Evolutionary conservation across 2,329 filamentous ascomycete genomes (phyloP), one percentile per base, ranked within the genome.

Genomic region (Cladosporium oxysporum): DNA sequence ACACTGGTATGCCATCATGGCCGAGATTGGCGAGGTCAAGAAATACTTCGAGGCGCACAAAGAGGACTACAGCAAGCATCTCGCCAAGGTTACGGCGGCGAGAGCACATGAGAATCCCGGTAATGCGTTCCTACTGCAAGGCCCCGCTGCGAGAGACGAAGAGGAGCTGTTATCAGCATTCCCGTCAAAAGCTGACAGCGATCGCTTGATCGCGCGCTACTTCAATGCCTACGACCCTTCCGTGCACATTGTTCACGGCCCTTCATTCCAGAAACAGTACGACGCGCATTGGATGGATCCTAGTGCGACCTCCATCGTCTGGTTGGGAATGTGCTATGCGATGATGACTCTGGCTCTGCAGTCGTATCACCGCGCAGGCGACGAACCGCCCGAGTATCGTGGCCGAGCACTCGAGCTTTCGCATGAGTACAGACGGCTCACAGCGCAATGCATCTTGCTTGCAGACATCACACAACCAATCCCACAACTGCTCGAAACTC

Each of bases 21-120:
- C 81, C 61, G 82, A 90, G 85, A 95, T 99, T 69, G 84, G 91
- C 11, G 95, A 99, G 80, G 94, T 99, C 29, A 96, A 94, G 76
- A 93, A 90, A 71, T 97, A 95, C 79, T 98, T 96, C 73, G 80
- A 81, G 21, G 87, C 85, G 41, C 92, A 97, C 79, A 96, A 95
- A 77, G 93, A 95, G 75, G 93, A 97, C 70, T 84, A 94, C 67
- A 92, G 96, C 75, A 89, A 88, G 66, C 93, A 93, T 49, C 88
- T 92, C 71, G 88, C 91, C 72, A 90, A 88, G 72, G 88, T 96
- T 61, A 86, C 89, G 75, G 87, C 87, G 53, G 87, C 87, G 47
- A 92, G 90, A 72, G 78, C 80, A 57, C 81, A 83, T 41, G 79
- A 83, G 66, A 87, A 88, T 66, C 77, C 81, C 18, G 91, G 90